These are phyloP conservation scores for Karstenula rhodostoma DNA, from an alignment of 2,329 filamentous ascomycete genomes.

Conservation along the genomic window DNA sequence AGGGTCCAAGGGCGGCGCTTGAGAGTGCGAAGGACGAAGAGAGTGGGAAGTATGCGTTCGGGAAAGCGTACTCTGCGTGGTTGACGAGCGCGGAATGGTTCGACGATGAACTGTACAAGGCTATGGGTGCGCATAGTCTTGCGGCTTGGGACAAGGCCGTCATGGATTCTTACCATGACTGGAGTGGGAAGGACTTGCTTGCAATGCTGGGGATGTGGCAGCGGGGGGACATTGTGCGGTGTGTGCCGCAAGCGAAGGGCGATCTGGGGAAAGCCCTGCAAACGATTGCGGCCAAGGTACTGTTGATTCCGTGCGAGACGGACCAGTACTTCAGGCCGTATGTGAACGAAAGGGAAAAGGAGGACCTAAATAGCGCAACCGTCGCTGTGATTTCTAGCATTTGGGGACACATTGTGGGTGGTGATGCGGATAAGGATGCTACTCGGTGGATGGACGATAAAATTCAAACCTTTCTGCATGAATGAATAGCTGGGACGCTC, in stretches of 20 bases:
- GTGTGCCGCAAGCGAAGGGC: slow-evolving; percentile 30
- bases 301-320: slow-evolving; percentile 52
- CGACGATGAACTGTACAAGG: slow-evolving; percentile 47
- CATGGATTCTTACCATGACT: slow-evolving; percentile 29
- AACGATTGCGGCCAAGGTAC: slow-evolving; percentile 45
- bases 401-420: slow-evolving; percentile 54
- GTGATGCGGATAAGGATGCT: slow-evolving; percentile 47
- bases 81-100: slow-evolving; percentile 53
- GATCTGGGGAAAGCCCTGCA: slow-evolving; percentile 46
- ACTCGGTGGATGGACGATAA: slow-evolving; percentile 29
- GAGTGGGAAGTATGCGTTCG: slow-evolving; percentile 46
- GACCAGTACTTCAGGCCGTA: slow-evolving; percentile 54
- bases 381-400: slow-evolving; percentile 47
- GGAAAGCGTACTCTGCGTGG: slow-evolving; percentile 52
- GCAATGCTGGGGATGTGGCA: slow-evolving; percentile 53
- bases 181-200: slow-evolving; percentile 50
- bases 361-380: slow-evolving; percentile 40
- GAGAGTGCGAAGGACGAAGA: slow-evolving; percentile 52
- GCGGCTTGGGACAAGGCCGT: slow-evolving; percentile 40
- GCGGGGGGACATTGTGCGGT: slow-evolving; percentile 49
- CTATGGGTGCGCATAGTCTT: slow-evolving; percentile 36
- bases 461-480: not conserved
- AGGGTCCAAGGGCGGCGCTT: slow-evolving; percentile 61
- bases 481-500: not conserved
- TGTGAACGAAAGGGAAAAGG: slow-evolving; percentile 49